These are phyloP conservation scores for Fusarium sp. DNA, from an alignment of 2,329 filamentous ascomycete genomes.

Conservation along the genomic window DNA sequence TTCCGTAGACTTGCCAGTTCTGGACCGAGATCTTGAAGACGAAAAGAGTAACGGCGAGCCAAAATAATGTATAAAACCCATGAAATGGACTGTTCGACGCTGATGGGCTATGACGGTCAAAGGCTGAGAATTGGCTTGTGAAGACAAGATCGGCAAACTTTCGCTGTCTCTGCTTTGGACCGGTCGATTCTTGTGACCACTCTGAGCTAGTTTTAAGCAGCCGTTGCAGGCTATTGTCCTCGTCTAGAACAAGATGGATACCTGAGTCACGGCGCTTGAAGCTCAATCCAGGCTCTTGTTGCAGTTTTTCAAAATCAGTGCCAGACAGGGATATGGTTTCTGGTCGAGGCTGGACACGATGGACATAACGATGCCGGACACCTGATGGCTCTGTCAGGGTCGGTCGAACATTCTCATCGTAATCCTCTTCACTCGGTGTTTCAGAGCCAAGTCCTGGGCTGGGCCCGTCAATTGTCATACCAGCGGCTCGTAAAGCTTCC, in stretches of 20 bases:
- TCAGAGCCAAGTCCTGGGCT: slow-evolving; percentile 49
- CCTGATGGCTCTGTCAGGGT: slow-evolving; percentile 33
- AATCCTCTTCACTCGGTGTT: slow-evolving; percentile 59
- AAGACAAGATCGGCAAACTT: slow-evolving; percentile 69
- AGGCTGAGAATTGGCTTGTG: slow-evolving; percentile 77
- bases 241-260: slow-evolving; percentile 43
- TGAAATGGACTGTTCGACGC: slow-evolving; percentile 76
- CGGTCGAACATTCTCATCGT: slow-evolving; percentile 52
- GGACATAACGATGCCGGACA: slow-evolving; percentile 31
- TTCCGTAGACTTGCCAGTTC: slow-evolving; percentile 77
- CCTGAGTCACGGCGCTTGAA: slow-evolving; percentile 41
- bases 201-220: slow-evolving; percentile 42
- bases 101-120: slow-evolving; percentile 76
- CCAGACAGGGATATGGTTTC: slow-evolving; percentile 19
- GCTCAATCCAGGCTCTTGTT: slow-evolving; percentile 2
- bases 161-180: slow-evolving; percentile 25
- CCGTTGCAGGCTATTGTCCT: slow-evolving; percentile 45
- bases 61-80: slow-evolving; percentile 84
- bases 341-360: neutral
- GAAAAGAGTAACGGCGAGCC: slow-evolving; percentile 75
- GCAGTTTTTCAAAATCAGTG: slow-evolving; percentile 6
- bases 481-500: slow-evolving; percentile 43
- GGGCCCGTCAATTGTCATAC: slow-evolving; percentile 35
- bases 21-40: slow-evolving; percentile 73
- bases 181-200: slow-evolving; percentile 34